These are phyloP conservation scores for Penicillium cosmopolitanum DNA, from an alignment of 495 filamentous ascomycete genomes.

Conservation along the genomic window DNA sequence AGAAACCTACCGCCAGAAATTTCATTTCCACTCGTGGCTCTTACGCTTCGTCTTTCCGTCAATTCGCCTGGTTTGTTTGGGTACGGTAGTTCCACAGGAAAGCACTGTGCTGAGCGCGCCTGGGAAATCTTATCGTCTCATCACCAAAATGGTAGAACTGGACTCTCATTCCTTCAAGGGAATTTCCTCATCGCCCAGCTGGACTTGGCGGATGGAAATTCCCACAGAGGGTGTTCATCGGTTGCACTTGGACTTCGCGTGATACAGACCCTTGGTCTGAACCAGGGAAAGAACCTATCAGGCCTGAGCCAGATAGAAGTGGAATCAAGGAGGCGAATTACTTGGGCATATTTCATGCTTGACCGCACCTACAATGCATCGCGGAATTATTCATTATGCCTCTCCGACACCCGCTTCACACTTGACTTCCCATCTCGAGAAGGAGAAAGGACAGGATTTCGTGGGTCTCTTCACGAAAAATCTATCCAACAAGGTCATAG, in stretches of 20 bases:
- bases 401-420: conserved; percentile 34
- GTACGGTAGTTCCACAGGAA: conserved; percentile 5
- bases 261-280: conserved; percentile 29
- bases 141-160: conserved; percentile 21
- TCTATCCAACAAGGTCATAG: conserved; percentile 26
- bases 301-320: conserved; percentile 6
- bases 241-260: conserved; percentile 31
- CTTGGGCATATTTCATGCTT: conserved; percentile 38
- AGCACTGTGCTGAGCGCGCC: conserved; percentile 25
- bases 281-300: conserved; percentile 21
- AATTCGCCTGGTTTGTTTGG: conserved; percentile 13
- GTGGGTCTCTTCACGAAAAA: conserved; percentile 22
- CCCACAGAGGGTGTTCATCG: conserved; percentile 27
- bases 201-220: conserved; percentile 32
- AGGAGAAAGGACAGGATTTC: background rate
- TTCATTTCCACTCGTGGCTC: conserved; percentile 28
- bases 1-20: conserved; percentile 24
- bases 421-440: conserved; percentile 22
- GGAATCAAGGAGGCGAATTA: conserved; percentile 26
- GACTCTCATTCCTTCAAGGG: conserved; percentile 33
- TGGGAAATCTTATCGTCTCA: conserved; percentile 27
- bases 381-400: conserved; percentile 30
- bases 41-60: conserved; percentile 30
- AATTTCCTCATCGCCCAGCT: conserved; percentile 33
- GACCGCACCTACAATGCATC: conserved; percentile 37